Base-by-base conservation (phyloP, 805 yeast genomes). In the Metschnikowia picachoensis region DNA sequence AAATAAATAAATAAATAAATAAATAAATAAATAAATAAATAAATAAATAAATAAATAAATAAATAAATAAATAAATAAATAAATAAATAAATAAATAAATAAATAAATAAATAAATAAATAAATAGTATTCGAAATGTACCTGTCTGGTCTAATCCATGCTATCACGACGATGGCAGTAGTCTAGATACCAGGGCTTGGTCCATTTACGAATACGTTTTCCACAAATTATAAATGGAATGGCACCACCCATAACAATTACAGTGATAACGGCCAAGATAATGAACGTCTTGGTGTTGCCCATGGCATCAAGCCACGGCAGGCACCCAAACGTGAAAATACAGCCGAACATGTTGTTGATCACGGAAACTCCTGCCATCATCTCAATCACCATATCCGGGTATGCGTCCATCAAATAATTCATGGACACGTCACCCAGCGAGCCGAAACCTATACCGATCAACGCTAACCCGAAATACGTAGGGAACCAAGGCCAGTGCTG, bases 401-500 rank as follows among this genome's bases (percentile, higher is more conserved):
- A 83, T 6, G 82, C 70, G 52, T 80, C 85, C 85, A 82, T 81
- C 50, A 80, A 66, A 48, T 82, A 82, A 1, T 80, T 73, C 80
- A 83, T 76, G 32, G 85, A 82, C 42, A 82, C 78, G 60, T 84
- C 89, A 59, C 87, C 87, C 12, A 84, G 77, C 43, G 84, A 78
- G 58, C 87, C 87, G 68, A 81, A 82, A 1, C 86, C 83, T 49
- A 82, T 79, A 0, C 87, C 87, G 49, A 82, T 74, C 54, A 82
- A 76, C 1, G 82, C 87, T 34, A 83, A 64, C 0, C 85, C 86
- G 27, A 79, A 72, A 56, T 82, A 82, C 30, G 78, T 75, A 16
- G 74, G 70, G 41, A 70, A 73, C 79, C 82, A 78, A 36, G 70
- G 64, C 70, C 80, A 70, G n/a, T 60, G 59, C 39, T 74, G 70